Evolutionary conservation across 1,284 basidiomycete species (phyloP), one percentile per base, ranked within the genome.

Genomic region (Pseudozyma pruni): DNA sequence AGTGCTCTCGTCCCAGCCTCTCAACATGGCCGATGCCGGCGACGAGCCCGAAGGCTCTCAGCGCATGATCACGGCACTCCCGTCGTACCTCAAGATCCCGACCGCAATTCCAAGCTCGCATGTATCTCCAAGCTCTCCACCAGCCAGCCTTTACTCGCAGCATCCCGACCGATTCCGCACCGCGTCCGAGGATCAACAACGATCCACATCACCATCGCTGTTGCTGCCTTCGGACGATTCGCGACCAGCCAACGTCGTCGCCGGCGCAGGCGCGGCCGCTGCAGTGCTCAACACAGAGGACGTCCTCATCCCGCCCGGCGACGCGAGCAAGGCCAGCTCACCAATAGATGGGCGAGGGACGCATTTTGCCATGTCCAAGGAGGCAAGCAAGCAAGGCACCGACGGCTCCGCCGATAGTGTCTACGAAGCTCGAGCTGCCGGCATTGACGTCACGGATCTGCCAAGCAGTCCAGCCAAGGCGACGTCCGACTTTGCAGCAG

Each of bases 61-160:
- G 5, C 59, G 56, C 25, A n/a, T 46, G n/a, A 58, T 49, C 3
- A 46, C 63, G 13, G 71, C 80, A 2, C 51, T 81, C 7, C 80
- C 80, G 6, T 81, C 80, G 6, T 81, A 81, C 35, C 79, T 81
- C 45, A 79, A 79, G 55, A 81, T 81, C 41, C 80, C 80, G 4
- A 81, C 80, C 16, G 51, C 75, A 11, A 80, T 81, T 17, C 79
- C 79, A 19, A 75, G 78, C 55, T 61, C 73, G 9, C 75, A 77
- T 22, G 70, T 74, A 9, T 66, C 51, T 11, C 49, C 72, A 14
- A 56, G 33, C 43, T 56, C 57, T 16, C 55, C 51, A 9, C 58
- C 69, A 2, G 17, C 40, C 32, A 58, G 62, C 48, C 42, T 58
- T 41, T 66, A 72, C 31, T 62, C 62, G 43, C 57, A 61, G 34